phyloP scores from a whole-genome alignment of 257 asterid species.

The Jacaranda mimosifolia region DNA sequence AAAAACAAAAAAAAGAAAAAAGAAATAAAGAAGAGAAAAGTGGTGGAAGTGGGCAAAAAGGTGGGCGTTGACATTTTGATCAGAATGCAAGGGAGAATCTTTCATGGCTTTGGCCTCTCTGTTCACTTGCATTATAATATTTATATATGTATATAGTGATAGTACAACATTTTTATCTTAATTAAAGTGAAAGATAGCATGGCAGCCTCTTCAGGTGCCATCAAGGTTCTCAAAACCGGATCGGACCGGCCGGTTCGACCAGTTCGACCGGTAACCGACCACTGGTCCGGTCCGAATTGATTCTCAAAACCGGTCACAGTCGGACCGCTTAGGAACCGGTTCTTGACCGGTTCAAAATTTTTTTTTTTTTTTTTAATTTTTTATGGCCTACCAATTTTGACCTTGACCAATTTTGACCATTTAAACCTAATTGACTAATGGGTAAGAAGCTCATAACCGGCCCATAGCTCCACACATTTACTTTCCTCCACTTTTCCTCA shows the following conservation, averaged over 20 bases:
- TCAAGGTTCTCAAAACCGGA: conserved; percentile 32
- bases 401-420: no score
- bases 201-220: conserved; percentile 45
- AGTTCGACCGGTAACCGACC: no score
- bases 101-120: conserved; percentile 7
- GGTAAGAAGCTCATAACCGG: no score
- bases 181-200: conserved; percentile 19
- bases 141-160: background rate
- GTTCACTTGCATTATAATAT: conserved; percentile 34
- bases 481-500: conserved; percentile 5
- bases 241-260: no score
- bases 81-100: conserved; percentile 49
- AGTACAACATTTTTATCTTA: background rate
- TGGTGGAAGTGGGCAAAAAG: conserved; percentile 40
- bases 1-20: background rate
- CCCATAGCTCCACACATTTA: no score
- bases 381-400: no score
- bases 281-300: no score
- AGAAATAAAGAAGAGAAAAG: background rate
- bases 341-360: no score
- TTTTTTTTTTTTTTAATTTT: no score
- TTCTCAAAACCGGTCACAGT: no score
- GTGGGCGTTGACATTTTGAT: conserved; percentile 53
- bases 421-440: no score
- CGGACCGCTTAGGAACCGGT: no score